These are phyloP conservation scores for Gossypium australe DNA, from an alignment of 345 rosid species.

Conservation along the genomic window DNA sequence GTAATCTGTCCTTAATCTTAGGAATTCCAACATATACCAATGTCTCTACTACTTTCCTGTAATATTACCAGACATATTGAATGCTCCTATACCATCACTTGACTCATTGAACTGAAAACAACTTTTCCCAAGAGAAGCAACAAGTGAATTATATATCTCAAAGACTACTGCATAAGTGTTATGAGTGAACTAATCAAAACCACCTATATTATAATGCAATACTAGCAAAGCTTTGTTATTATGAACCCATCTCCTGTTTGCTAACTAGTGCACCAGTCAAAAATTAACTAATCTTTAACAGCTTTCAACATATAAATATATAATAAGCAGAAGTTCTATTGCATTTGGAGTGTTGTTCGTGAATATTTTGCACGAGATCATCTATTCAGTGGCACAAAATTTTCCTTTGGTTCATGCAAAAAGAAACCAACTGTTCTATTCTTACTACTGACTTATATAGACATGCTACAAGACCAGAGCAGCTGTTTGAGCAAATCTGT, in stretches of 20 bases:
- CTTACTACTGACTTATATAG: background rate
- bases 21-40: too few species aligned
- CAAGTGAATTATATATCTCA: background rate
- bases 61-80: background rate
- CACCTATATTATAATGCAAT: background rate
- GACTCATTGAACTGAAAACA: slow-evolving; percentile 6
- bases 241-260: background rate
- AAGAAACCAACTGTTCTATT: background rate
- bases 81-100: background rate
- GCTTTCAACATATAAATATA: background rate
- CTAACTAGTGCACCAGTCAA: background rate
- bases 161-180: background rate
- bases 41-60: background rate
- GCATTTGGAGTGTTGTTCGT: background rate
- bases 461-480: background rate
- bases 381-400: background rate
- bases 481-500: background rate
- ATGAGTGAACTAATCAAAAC: background rate
- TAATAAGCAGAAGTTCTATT: background rate
- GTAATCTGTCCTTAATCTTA: too few species aligned
- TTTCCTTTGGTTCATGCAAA: background rate
- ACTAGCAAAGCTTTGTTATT: background rate
- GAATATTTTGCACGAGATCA: background rate
- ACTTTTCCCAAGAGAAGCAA: background rate
- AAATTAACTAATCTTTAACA: background rate